Percentiles rank a stretch among this genome's conserved stretches.
Conservation (phyloP, 1,284 basidiomycete species). For the Singerocomus rubriflavus region DNA sequence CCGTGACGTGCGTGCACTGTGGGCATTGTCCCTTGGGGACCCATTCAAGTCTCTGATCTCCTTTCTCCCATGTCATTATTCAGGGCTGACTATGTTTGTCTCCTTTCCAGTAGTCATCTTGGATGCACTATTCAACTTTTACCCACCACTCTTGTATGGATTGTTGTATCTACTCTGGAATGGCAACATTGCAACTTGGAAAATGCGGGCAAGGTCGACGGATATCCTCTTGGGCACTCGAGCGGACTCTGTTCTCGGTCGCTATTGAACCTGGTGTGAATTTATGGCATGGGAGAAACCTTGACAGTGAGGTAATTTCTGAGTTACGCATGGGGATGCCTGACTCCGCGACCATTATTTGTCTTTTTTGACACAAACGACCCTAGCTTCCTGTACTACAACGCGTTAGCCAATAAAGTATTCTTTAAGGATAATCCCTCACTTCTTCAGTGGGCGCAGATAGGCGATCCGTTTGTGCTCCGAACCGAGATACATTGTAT, state of each 20-base stretch:
- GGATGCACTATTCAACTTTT: neutral
- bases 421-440: neutral
- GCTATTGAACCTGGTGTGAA: constrained; percentile 4
- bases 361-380: constrained; percentile 8
- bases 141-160: constrained; percentile 3
- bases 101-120: constrained; percentile 5
- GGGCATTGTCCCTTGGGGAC: constrained; percentile 61
- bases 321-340: neutral
- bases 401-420: constrained; percentile 5
- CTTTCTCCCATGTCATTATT: neutral
- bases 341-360: neutral
- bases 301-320: neutral
- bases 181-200: constrained; percentile 4
- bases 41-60: constrained; percentile 75
- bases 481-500: constrained; percentile 15
- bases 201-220: neutral
- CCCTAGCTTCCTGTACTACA: neutral
- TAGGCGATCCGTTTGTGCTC: constrained; percentile 14
- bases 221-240: neutral
- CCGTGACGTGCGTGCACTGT: constrained; percentile 57
- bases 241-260: neutral
- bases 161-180: constrained; percentile 17
- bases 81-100: constrained; percentile 17
- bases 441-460: no score
- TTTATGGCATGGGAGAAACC: neutral